Conservation (phyloP, 148 eudicot species). For the Oxyria digyna region DNA sequence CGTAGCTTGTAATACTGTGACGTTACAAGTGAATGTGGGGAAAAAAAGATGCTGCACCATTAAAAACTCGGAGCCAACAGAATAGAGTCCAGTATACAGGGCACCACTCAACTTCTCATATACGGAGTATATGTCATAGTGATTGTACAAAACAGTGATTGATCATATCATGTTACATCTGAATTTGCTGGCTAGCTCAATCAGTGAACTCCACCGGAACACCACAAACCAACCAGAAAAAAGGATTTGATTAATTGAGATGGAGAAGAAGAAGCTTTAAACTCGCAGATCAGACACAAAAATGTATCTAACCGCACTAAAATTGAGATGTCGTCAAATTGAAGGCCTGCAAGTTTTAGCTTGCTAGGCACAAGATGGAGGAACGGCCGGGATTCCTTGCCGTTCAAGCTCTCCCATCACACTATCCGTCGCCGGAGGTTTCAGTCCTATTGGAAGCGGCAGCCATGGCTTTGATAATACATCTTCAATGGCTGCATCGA, state of each 20-base stretch:
- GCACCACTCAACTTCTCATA: neutral
- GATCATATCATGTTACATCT: neutral
- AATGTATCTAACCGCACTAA: neutral
- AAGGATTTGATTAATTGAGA: neutral
- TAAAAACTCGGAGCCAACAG: neutral
- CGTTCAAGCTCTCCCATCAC: conserved; percentile 71
- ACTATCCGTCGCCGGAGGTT: conserved; percentile 64
- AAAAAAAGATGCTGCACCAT: neutral
- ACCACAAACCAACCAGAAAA: neutral
- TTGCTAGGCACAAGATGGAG: conserved; percentile 36
- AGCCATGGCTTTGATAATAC: conserved; percentile 70
- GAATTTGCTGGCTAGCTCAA: neutral
- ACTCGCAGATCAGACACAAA: neutral
- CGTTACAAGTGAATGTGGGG: too few species aligned
- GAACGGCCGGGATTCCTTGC: conserved; percentile 67
- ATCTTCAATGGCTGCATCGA: conserved; percentile 77
- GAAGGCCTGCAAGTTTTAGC: neutral
- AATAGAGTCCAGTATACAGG: neutral
- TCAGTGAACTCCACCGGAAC: neutral
- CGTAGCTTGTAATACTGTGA: too few species aligned
- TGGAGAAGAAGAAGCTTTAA: neutral
- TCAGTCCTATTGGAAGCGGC: conserved; percentile 77
- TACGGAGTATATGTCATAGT: neutral
- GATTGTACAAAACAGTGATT: conserved; percentile 5
- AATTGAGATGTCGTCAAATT: conserved; percentile 64